Conservation (phyloP, 176 grass and related monocot species). For the Eleusine indica region DNA sequence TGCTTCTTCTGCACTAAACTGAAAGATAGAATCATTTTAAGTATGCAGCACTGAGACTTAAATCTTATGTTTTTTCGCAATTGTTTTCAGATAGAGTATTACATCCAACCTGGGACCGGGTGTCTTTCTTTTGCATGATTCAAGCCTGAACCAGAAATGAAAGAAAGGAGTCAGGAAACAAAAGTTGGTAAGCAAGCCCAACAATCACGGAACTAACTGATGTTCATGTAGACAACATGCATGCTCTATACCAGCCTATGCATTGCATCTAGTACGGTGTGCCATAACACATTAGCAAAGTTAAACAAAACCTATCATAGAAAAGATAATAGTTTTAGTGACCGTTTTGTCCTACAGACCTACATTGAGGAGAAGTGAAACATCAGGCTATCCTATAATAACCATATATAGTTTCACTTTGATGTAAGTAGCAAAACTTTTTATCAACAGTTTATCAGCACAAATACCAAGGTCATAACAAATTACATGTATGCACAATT, state of each 20-base stretch:
- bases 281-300: neutral
- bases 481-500: too few species aligned
- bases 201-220: neutral
- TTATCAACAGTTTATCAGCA: too few species aligned
- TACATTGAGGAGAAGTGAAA: too few species aligned
- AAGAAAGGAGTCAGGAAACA: conserved; percentile 7
- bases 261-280: neutral
- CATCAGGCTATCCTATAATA: too few species aligned
- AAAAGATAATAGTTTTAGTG: neutral
- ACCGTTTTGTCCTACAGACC: too few species aligned
- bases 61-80: conserved; percentile 1
- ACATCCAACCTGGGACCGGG: conserved; percentile 84
- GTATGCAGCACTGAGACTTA: conserved; percentile 3
- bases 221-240: neutral
- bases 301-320: neutral
- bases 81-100: conserved; percentile 49
- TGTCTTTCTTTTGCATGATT: conserved; percentile 71
- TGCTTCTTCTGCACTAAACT: conserved; percentile 92
- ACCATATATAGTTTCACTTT: too few species aligned
- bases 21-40: conserved; percentile 44
- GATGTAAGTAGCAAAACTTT: too few species aligned
- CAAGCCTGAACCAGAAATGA: conserved; percentile 58
- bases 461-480: too few species aligned
- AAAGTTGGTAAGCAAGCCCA: conserved; percentile 28
- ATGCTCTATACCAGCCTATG: neutral